phyloP scores from a whole-genome alignment of 495 filamentous ascomycete species.

The Hypoxylon fuscum region DNA sequence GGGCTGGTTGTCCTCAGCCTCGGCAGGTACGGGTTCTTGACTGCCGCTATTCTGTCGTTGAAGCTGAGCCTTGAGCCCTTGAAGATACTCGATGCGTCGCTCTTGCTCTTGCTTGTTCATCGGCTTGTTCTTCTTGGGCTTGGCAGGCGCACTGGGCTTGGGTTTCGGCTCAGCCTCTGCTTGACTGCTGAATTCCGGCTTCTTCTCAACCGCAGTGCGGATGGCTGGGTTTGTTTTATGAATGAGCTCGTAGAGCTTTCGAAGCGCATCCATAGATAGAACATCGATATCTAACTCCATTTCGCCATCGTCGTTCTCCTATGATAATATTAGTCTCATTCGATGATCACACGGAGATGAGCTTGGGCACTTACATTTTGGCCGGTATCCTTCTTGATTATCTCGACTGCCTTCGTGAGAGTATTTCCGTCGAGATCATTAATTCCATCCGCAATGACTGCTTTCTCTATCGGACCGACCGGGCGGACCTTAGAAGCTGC shows the following conservation, averaged over 20 bases:
- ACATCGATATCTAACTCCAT: constrained; percentile 92
- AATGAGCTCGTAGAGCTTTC: constrained; percentile 79
- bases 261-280: constrained; percentile 75
- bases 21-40: constrained; percentile 54
- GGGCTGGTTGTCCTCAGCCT: constrained; percentile 42
- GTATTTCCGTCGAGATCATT: constrained; percentile 74
- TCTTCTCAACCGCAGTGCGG: constrained; percentile 39
- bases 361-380: constrained; percentile 63
- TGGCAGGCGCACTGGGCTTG: constrained; percentile 51
- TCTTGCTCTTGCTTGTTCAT: constrained; percentile 97
- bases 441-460: constrained; percentile 84
- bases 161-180: constrained; percentile 38
- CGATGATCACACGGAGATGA: background rate
- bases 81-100: constrained; percentile 81
- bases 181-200: constrained; percentile 51
- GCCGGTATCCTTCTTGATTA: constrained; percentile 88
- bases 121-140: constrained; percentile 97
- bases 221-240: constrained; percentile 70
- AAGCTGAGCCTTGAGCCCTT: constrained; percentile 63
- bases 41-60: constrained; percentile 56
- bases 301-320: constrained; percentile 81
- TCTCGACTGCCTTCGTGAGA: constrained; percentile 81
- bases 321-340: constrained; percentile 27
- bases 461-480: constrained; percentile 80
- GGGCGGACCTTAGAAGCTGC: constrained; percentile 62